Percentiles rank a stretch among this genome's conserved stretches.
These are phyloP conservation scores for Trametes maxima DNA, from an alignment of 768 basidiomycete genomes.

Conservation along the genomic window DNA sequence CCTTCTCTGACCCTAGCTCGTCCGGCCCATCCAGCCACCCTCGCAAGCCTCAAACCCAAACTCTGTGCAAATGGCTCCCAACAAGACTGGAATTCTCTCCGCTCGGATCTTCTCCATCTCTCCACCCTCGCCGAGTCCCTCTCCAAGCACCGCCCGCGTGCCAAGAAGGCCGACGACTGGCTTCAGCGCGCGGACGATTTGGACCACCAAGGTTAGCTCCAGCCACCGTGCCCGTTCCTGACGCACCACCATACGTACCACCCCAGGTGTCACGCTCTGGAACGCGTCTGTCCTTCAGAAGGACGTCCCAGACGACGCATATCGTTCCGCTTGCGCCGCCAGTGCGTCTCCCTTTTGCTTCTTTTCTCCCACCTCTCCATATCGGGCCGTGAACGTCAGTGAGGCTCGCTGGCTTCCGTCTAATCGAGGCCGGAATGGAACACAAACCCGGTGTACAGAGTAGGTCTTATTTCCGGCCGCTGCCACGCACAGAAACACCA, in stretches of 20 bases:
- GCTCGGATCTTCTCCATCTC: constrained; percentile 64
- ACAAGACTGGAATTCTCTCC: constrained; percentile 50
- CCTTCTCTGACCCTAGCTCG: constrained; percentile 1
- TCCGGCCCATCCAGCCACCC: constrained; percentile 48
- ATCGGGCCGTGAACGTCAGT: constrained; percentile 46
- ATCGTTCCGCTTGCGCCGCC: constrained; percentile 56
- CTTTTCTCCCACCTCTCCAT: constrained; percentile 26
- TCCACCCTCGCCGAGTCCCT: constrained; percentile 70
- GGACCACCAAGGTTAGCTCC: constrained; percentile 77
- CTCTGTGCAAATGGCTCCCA: constrained; percentile 43
- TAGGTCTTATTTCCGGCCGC: constrained; percentile 41
- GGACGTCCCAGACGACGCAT: constrained; percentile 56
- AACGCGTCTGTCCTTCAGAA: constrained; percentile 75
- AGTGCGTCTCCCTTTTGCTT: constrained; percentile 49
- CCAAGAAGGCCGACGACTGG: constrained; percentile 52
- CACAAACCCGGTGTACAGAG: constrained; percentile 70
- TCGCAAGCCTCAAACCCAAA: constrained; percentile 70
- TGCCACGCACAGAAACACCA: not conserved
- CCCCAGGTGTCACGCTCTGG: constrained; percentile 84
- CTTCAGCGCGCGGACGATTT: constrained; percentile 65
- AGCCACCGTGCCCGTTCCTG: constrained; percentile 19
- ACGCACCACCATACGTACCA: constrained; percentile 11
- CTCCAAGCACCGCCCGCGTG: constrained; percentile 62
- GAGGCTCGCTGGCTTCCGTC: constrained; percentile 77
- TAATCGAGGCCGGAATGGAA: constrained; percentile 83